Evolutionary conservation across 768 basidiomycete species (phyloP), one percentile per base, ranked within the genome.

Genomic region (Hebeloma cylindrosporum): DNA sequence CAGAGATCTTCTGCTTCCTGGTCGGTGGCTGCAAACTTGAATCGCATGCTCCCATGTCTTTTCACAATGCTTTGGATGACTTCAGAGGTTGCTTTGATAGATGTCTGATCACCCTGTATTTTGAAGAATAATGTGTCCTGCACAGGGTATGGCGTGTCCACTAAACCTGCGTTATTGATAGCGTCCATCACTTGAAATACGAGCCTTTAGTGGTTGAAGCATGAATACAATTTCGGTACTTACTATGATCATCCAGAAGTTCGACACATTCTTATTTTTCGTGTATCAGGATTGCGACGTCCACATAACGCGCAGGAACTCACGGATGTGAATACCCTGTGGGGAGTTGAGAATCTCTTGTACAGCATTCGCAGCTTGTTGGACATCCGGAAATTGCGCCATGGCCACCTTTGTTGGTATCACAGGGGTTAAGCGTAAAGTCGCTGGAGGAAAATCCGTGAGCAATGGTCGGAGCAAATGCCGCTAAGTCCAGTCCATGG

Each of bases 41-140:
- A 89, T 20, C 74, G 71, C 16, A 63, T 71, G 37, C 88, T 82
- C 2, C 82, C 81, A 52, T 94, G 82, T 54, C 72, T 78, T 54
- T 78, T 71, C 16, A 83, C 79, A 20, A 95, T 79, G 6, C 63
- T 57, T 52, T 82, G 71, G 18, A 90, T 76, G 14, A 71, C 63
- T 32, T 76, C 71, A 0, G 85, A 78, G 0, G 88, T 75, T 30
- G 76, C 74, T 3, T 76, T 59, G 23, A 87, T 78, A 4, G 77
- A 73, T 8, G 72, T 63, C 0, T 75, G 67, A 25, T 88, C 80
- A 2, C 92, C 92, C 60, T 93, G 90, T 40, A 96, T 78, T 62
- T 95, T 94, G 75, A 97, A 90, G 68, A 96, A 92, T 7, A 96
- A 75, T 0, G 85, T 85, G 58, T 93, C 90, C 50, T 75, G 68